phyloP scores from a whole-genome alignment of 2,329 filamentous ascomycete species.

The Ceratocystis eucalypticola region DNA sequence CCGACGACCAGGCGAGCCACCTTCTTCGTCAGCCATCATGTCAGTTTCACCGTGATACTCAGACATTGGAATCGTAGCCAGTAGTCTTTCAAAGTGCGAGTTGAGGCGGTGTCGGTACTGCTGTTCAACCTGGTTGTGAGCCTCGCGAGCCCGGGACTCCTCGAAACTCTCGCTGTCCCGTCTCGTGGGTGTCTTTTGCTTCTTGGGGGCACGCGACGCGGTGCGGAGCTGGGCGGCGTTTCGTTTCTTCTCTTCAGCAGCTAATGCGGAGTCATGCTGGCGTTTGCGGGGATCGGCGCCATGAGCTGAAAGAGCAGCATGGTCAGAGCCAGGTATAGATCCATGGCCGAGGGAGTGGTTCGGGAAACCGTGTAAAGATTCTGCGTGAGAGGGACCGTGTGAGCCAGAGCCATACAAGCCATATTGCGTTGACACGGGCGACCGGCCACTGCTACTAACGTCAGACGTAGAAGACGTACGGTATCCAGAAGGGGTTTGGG shows the following conservation, averaged over 20 bases:
- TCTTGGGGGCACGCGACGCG: constrained; percentile 20
- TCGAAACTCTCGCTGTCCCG: constrained; percentile 33
- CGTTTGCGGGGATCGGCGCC: constrained; percentile 11
- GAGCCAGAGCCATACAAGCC: constrained; percentile 8
- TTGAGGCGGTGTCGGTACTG: constrained; percentile 37
- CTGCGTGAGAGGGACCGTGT: constrained; percentile 9
- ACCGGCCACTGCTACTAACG: constrained; percentile 4
- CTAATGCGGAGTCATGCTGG: constrained; percentile 14
- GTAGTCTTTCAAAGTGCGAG: constrained; percentile 32
- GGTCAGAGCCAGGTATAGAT: neutral
- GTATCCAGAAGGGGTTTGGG: constrained; percentile 4
- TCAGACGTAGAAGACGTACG: constrained; percentile 10
- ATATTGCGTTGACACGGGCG: constrained; percentile 7
- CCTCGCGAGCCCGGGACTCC: constrained; percentile 25
- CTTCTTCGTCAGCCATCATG: constrained; percentile 22
- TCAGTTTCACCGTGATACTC: constrained; percentile 24
- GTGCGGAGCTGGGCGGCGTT: constrained; percentile 20
- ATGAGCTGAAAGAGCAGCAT: neutral
- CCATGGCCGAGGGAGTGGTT: neutral
- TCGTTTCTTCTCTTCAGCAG: constrained; percentile 18
- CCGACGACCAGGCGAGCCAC: constrained; percentile 23
- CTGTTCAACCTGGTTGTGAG: constrained; percentile 36
- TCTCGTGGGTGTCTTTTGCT: constrained; percentile 13
- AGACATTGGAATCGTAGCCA: constrained; percentile 29
- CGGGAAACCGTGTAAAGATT: constrained; percentile 3